Evolutionary conservation across 2,329 filamentous ascomycete genomes (phyloP).

Genomic region (Penicillium brevicompactum): DNA sequence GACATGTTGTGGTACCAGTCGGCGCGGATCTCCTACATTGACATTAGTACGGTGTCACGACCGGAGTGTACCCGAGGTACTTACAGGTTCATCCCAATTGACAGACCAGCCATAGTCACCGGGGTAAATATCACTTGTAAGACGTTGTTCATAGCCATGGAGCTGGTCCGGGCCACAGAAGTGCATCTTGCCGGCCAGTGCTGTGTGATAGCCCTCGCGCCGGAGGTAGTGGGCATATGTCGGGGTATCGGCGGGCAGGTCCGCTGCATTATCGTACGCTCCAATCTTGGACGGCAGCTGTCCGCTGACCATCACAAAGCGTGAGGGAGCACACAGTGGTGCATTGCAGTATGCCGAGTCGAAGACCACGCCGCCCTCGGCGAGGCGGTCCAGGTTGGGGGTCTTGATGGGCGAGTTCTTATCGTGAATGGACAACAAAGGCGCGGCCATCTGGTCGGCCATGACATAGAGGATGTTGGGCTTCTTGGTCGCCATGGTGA

Average conservation of each 20-base stretch:
- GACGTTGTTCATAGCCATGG: slow-evolving; percentile 86
- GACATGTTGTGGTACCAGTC: slow-evolving; percentile 98
- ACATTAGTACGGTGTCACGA: slow-evolving; percentile 1
- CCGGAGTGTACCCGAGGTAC: slow-evolving; percentile 11
- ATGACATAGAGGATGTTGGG: slow-evolving; percentile 92
- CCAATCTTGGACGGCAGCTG: slow-evolving; percentile 89
- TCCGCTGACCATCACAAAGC: slow-evolving; percentile 93
- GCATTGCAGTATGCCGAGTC: slow-evolving; percentile 94
- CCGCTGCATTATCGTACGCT: slow-evolving; percentile 87
- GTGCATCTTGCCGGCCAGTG: slow-evolving; percentile 94
- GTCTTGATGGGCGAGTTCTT: slow-evolving; percentile 86
- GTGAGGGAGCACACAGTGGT: slow-evolving; percentile 86
- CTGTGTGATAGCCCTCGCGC: slow-evolving; percentile 82
- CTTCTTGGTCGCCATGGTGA: slow-evolving; percentile 48
- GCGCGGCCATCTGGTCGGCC: slow-evolving; percentile 92
- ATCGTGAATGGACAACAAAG: slow-evolving; percentile 90
- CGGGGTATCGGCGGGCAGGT: slow-evolving; percentile 79
- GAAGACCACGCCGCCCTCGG: slow-evolving; percentile 81
- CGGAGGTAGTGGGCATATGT: slow-evolving; percentile 93
- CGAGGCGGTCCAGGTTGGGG: slow-evolving; percentile 82
- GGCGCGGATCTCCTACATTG: slow-evolving; percentile 57
- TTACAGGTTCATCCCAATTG: slow-evolving; percentile 85
- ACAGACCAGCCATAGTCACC: slow-evolving; percentile 94
- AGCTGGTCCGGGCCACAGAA: slow-evolving; percentile 89
- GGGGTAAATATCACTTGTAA: slow-evolving; percentile 95